A percentile compares a stretch with the other conserved stretches of the same genome.
These are phyloP conservation scores for Musa balbisiana DNA, from an alignment of 202 grass and related monocot genomes.

Conservation along the genomic window DNA sequence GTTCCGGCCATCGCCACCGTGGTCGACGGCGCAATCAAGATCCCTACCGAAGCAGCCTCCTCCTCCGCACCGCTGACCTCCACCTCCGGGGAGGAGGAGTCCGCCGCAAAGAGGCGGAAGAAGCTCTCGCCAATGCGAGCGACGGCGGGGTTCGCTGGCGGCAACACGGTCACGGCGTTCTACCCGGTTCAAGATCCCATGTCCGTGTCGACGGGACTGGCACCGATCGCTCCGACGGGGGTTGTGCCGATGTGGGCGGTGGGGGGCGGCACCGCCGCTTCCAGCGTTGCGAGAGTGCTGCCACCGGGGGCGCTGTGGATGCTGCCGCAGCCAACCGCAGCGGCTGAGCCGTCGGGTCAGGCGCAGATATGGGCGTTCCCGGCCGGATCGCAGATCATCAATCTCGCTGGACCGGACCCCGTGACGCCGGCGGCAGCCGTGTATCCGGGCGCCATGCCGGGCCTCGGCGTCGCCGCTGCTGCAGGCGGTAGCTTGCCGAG, in stretches of 20 bases:
- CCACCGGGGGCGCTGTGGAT: slow-evolving; percentile 19
- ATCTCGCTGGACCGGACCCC: not conserved
- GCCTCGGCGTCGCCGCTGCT: too few relatives aligned
- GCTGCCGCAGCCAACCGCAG: slow-evolving; percentile 7
- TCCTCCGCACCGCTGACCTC: not conserved
- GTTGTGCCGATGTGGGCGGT: slow-evolving; percentile 17
- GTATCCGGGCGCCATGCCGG: not conserved
- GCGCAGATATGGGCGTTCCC: slow-evolving; percentile 8
- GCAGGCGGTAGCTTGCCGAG: not conserved
- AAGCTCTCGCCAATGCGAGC: slow-evolving; percentile 21
- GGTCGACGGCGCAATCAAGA: slow-evolving; percentile 19
- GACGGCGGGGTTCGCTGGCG: not conserved
- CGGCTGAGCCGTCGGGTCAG: not conserved
- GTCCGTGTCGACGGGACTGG: slow-evolving; percentile 17
- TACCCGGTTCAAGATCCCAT: slow-evolving; percentile 1
- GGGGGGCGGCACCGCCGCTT: not conserved
- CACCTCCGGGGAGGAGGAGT: slow-evolving; percentile 11
- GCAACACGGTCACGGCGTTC: not conserved
- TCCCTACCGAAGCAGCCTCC: slow-evolving; percentile 15
- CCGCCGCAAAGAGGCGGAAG: slow-evolving; percentile 17
- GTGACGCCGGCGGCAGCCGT: not conserved
- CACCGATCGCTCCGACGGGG: slow-evolving; percentile 9
- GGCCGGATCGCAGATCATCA: not conserved
- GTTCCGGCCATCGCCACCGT: slow-evolving; percentile 20
- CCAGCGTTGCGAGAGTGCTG: not conserved